Conservation (phyloP, 176 grass and related monocot genomes). For the sorghum (Sorghum bicolor) region DNA sequence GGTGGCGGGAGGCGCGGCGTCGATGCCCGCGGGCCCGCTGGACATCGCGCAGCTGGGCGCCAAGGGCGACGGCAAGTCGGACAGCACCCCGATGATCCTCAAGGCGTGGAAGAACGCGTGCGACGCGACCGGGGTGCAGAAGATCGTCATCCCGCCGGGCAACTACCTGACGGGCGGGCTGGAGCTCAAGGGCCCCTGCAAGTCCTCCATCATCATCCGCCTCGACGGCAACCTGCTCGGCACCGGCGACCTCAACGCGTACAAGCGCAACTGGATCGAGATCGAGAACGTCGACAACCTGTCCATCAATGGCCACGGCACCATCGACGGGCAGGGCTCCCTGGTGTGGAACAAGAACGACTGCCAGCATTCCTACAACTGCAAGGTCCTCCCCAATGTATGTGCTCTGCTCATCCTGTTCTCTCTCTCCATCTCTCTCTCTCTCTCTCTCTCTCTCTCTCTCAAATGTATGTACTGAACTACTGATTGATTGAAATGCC, state of each 20-base stretch:
- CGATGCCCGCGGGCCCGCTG: not conserved
- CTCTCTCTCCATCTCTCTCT: not conserved
- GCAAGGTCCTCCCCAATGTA: conserved; percentile 56
- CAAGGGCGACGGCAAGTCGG: conserved; percentile 44
- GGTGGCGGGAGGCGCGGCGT: not conserved
- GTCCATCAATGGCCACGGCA: conserved; percentile 44
- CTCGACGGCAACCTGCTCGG: conserved; percentile 59
- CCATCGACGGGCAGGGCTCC: conserved; percentile 53
- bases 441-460: not conserved
- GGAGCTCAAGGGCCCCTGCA: conserved; percentile 55
- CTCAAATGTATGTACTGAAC: too few relatives aligned
- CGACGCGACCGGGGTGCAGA: conserved; percentile 18
- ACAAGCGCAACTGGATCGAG: conserved; percentile 62
- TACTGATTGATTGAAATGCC: not conserved
- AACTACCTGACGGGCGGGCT: conserved; percentile 36
- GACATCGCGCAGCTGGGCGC: conserved; percentile 57
- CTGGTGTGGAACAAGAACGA: conserved; percentile 51
- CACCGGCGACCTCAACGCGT: conserved; percentile 49
- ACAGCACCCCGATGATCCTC: conserved; percentile 50
- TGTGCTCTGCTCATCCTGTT: not conserved
- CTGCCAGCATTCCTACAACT: conserved; percentile 50
- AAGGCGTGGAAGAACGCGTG: conserved; percentile 64
- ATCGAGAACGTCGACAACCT: conserved; percentile 36
- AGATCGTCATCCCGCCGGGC: conserved; percentile 48
- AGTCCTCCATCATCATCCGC: conserved; percentile 36